A percentile compares a stretch with the other conserved stretches of the same genome.
Evolutionary conservation across 345 rosid species (phyloP).

Genomic region (Populus tremula): DNA sequence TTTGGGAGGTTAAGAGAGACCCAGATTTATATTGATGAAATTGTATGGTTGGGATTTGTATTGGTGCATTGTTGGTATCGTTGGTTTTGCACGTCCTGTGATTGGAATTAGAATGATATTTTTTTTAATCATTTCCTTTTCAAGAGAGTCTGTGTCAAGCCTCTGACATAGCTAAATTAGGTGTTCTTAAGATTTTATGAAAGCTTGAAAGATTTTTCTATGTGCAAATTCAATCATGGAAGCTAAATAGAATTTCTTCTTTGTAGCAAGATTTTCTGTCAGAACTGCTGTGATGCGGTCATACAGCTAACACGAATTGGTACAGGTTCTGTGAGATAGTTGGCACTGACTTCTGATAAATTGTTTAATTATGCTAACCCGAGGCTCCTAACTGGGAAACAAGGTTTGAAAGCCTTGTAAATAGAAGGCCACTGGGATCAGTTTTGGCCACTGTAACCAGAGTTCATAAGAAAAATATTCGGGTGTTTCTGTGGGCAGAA

Average conservation of each 20-base stretch:
- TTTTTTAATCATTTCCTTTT: neutral
- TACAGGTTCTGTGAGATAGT: neutral
- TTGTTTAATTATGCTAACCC: neutral
- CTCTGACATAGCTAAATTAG: neutral
- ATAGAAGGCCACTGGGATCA: neutral
- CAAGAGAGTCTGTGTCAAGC: neutral
- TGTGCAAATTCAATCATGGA: neutral
- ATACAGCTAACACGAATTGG: neutral
- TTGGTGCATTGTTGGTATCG: neutral
- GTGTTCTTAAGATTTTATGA: neutral
- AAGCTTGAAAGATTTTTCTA: neutral
- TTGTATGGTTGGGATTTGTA: too few species aligned
- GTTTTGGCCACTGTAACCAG: neutral
- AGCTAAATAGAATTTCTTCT: neutral
- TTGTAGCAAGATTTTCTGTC: neutral
- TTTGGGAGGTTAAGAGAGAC: neutral
- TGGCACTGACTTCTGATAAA: neutral
- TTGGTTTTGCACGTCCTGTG: neutral
- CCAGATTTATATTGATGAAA: neutral
- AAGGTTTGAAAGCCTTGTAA: too few species aligned
- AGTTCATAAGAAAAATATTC: neutral
- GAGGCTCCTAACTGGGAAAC: neutral
- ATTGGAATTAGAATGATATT: neutral
- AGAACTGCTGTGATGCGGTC: neutral
- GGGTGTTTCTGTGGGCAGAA: neutral